Percentiles rank a stretch among this genome's conserved stretches.
Conservation (phyloP, 1,284 basidiomycete genomes). For the Cutaneotrichosporon curvatum region DNA sequence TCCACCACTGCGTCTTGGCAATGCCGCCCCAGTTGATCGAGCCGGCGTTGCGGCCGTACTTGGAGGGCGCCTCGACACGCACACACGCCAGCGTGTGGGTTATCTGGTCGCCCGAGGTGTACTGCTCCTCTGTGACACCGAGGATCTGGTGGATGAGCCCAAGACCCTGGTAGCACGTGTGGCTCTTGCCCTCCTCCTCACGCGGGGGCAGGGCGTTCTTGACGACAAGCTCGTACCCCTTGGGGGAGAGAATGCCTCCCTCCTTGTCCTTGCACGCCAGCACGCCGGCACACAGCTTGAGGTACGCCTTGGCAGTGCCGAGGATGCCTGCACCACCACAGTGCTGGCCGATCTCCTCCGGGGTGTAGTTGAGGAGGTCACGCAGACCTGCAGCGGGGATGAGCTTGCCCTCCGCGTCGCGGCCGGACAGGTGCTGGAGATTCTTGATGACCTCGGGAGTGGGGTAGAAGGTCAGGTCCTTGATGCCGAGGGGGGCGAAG, state of each 20-base stretch:
- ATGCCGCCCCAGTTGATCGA: slow-evolving; percentile 22
- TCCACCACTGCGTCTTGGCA: slow-evolving; percentile 21
- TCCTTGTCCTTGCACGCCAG: slow-evolving; percentile 17
- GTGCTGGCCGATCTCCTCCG: slow-evolving; percentile 12
- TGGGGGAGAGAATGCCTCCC: slow-evolving; percentile 16
- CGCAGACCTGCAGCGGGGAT: slow-evolving; percentile 25
- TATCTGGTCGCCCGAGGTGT: slow-evolving; percentile 5
- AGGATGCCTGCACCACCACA: slow-evolving; percentile 35
- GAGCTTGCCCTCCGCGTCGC: slow-evolving; percentile 11
- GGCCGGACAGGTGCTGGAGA: slow-evolving; percentile 13
- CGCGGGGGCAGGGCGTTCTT: slow-evolving; percentile 14
- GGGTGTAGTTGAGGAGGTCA: slow-evolving; percentile 13
- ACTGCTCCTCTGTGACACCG: slow-evolving; percentile 7
- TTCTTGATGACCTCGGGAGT: slow-evolving; percentile 18
- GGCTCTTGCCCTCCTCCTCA: slow-evolving; percentile 7
- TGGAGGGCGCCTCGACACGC: not conserved
- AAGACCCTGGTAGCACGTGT: slow-evolving; percentile 10
- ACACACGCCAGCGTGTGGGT: slow-evolving; percentile 9
- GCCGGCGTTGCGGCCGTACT: slow-evolving; percentile 13
- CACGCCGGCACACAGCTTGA: slow-evolving; percentile 24
- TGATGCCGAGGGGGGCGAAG: slow-evolving; percentile 31
- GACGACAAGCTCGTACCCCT: slow-evolving; percentile 24
- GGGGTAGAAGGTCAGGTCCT: slow-evolving; percentile 30
- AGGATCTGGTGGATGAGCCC: slow-evolving; percentile 1
- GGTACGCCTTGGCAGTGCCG: slow-evolving; percentile 30